Evolutionary conservation across 2,329 filamentous ascomycete species (phyloP), one percentile per base, ranked within the genome.

Genomic region (Trichoderma hamatum): DNA sequence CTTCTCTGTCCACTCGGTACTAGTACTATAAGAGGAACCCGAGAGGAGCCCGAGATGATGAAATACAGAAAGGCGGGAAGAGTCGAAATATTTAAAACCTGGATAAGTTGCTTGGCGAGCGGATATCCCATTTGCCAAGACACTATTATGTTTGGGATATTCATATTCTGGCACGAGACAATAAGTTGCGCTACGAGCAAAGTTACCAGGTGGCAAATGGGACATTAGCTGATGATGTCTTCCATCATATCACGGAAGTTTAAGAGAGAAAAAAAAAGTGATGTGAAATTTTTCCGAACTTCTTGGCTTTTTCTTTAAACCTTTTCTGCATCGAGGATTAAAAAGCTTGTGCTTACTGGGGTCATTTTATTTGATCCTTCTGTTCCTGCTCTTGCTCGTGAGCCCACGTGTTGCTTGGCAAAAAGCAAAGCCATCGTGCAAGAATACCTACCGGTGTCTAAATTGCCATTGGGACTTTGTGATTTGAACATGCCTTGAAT

Each of bases 221-320:
- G 10, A 5, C 2, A 49, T 5, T 49, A 24, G 2, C 21, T 1
- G n/a, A 13, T 13, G 46, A 49, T 13, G 7, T 13, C 19, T 49
- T 13, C n/a, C 9, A 49, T 49, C 9, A 49, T 24, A 49, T 13
- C 3, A 24, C 21, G 24, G n/a, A 13, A 24, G 24, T 7, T n/a
- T 9, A 7, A n/a, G 26, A 19, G n/a, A 39, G 13, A 58, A 19
- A 30, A 56, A n/a, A n/a, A 14, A 30, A 24, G 19, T 62, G 21
- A 34, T 62, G 49, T 7, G 59, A n/a, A 62, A 62, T 51, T 28
- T 19, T 62, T 62, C 39, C 39, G 43, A 62, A 21, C 34, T 49
- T 5, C 28, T 51, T 62, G 39, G 26, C 43, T 55, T 55, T 55
- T 55, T 32, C 46, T 24, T 24, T 19, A 19, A 19, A 54, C 16